phyloP scores from a whole-genome alignment of 345 rosid genomes.

The Arabidopsis suecica region DNA sequence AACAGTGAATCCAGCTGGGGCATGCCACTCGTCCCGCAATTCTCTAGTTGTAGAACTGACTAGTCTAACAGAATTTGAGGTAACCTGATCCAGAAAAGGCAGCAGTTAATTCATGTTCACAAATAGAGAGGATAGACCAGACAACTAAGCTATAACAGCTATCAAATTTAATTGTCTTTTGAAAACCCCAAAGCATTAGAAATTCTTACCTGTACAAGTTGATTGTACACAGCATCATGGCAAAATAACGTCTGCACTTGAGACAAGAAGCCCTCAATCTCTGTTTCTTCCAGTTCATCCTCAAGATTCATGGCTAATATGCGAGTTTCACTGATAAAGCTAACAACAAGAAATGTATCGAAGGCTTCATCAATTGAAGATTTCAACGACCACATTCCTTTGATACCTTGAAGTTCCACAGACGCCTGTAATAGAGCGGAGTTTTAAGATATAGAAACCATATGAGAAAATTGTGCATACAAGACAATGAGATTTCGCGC shows the following conservation, averaged over 20 bases:
- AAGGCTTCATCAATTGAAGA: slow-evolving; percentile 92
- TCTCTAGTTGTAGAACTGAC: slow-evolving; percentile 79
- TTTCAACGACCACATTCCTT: slow-evolving; percentile 99
- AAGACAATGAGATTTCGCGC: not conserved
- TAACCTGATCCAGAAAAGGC: slow-evolving; percentile 60
- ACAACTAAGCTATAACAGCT: slow-evolving; percentile 14
- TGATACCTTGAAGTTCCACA: slow-evolving; percentile 98
- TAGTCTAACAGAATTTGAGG: slow-evolving; percentile 88
- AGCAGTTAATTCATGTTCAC: slow-evolving; percentile 19
- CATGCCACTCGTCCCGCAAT: slow-evolving; percentile 76
- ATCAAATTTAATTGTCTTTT: slow-evolving; percentile 15
- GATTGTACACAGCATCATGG: slow-evolving; percentile 92
- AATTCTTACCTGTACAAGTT: slow-evolving; percentile 86
- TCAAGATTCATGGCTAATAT: slow-evolving; percentile 97
- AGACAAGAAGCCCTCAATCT: slow-evolving; percentile 92
- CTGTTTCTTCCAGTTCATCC: slow-evolving; percentile 99
- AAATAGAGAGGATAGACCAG: slow-evolving; percentile 23
- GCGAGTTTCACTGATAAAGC: slow-evolving; percentile 95
- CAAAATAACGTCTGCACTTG: slow-evolving; percentile 97
- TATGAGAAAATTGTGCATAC: slow-evolving; percentile 5
- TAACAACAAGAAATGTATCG: slow-evolving; percentile 95
- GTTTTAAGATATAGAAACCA: slow-evolving; percentile 15
- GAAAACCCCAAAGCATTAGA: slow-evolving; percentile 7
- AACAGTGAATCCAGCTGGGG: slow-evolving; percentile 79
- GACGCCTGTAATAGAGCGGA: slow-evolving; percentile 69